Evolutionary conservation across 495 filamentous ascomycete genomes (phyloP).

Genomic region (Hypoxylon lenormandii): DNA sequence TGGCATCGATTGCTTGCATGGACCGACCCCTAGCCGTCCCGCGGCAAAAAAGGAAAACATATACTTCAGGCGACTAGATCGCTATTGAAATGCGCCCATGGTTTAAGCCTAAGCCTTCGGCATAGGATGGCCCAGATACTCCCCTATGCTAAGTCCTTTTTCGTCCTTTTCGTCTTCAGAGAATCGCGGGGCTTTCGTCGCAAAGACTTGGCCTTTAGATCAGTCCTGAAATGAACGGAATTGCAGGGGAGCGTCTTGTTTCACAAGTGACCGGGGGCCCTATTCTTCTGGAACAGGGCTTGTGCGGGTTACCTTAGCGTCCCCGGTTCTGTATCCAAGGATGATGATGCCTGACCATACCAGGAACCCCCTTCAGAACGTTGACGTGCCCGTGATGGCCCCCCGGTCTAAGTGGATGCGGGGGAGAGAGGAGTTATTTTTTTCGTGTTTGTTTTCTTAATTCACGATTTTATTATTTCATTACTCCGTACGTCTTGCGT

Average conservation of each 20-base stretch:
- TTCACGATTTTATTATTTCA: constrained; percentile 28
- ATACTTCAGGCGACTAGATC: not conserved
- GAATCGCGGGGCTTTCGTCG: constrained; percentile 42
- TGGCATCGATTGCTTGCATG: constrained; percentile 17
- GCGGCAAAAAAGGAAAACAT: not conserved
- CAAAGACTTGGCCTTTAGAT: constrained; percentile 43
- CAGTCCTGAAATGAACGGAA: constrained; percentile 48
- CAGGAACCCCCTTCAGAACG: constrained; percentile 35
- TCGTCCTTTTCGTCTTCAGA: constrained; percentile 38
- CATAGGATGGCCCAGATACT: no score
- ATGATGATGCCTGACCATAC: constrained; percentile 38
- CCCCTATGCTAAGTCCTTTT: constrained; percentile 26
- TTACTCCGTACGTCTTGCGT: constrained; percentile 31
- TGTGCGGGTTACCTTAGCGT: constrained; percentile 48
- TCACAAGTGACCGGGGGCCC: constrained; percentile 47
- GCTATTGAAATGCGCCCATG: constrained; percentile 13
- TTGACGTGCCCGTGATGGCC: constrained; percentile 47
- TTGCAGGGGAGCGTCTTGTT: constrained; percentile 52
- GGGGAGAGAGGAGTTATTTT: constrained; percentile 34
- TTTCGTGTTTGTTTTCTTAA: no score
- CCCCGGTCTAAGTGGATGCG: constrained; percentile 45
- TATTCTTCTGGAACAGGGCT: constrained; percentile 48
- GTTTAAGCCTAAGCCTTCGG: constrained; percentile 30
- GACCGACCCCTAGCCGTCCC: constrained; percentile 11
- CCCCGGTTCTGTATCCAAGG: constrained; percentile 36